Evolutionary conservation across 805 yeast species (phyloP).

Genomic region (Saturnispora galanensis): DNA sequence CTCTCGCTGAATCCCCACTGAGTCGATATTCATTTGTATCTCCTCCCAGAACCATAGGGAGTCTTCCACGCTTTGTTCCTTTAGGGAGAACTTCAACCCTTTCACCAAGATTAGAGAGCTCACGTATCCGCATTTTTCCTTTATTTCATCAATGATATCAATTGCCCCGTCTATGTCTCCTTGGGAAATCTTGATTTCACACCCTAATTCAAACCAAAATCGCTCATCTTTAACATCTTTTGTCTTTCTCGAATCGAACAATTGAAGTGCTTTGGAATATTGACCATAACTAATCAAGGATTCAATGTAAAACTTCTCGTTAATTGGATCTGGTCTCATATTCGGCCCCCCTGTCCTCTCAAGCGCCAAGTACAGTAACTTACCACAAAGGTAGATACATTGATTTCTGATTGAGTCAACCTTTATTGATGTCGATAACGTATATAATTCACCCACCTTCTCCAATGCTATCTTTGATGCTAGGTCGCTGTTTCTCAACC

Average conservation of each 20-base stretch:
- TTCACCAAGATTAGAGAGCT: conserved; percentile 28
- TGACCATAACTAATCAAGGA: conserved; percentile 29
- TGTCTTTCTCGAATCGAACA: conserved; percentile 28
- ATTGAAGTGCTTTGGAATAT: conserved; percentile 27
- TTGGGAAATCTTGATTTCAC: conserved; percentile 29
- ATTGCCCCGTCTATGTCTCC: conserved; percentile 28
- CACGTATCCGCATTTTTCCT: conserved; percentile 25
- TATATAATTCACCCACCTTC: conserved; percentile 29
- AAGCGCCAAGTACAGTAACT: conserved; percentile 31
- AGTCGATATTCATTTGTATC: conserved; percentile 19
- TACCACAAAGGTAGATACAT: conserved; percentile 33
- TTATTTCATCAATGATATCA: conserved; percentile 22
- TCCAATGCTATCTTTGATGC: conserved; percentile 26
- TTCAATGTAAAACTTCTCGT: conserved; percentile 41
- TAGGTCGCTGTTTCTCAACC: conserved; percentile 14
- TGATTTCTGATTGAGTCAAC: conserved; percentile 24
- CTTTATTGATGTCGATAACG: conserved; percentile 30
- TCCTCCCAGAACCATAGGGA: conserved; percentile 28
- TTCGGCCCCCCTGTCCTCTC: conserved; percentile 24
- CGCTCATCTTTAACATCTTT: conserved; percentile 31
- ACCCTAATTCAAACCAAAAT: conserved; percentile 47
- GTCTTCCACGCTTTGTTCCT: conserved; percentile 18
- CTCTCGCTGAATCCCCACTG: conserved; percentile 18
- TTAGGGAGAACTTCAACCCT: conserved; percentile 26
- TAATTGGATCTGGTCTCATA: conserved; percentile 35